These are phyloP conservation scores for Eimeria sp. DNA, from an alignment of 169 alveolate species.

Conservation along the genomic window DNA sequence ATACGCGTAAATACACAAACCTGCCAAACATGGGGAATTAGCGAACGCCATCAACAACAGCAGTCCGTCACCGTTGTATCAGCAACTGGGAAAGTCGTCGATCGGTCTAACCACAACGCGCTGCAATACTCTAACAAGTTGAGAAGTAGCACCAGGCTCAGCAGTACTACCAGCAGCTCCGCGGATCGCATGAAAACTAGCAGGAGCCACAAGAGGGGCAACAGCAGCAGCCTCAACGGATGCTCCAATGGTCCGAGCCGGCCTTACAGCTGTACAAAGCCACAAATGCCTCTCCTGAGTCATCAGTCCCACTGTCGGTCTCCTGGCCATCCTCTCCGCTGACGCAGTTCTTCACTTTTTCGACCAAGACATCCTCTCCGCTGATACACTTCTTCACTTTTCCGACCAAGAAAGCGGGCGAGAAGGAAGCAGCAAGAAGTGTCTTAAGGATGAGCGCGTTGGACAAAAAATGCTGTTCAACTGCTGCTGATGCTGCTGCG, in stretches of 20 bases:
- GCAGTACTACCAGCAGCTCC: no score
- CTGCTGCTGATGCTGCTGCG: conserved; percentile 37
- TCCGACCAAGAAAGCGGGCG: conserved; percentile 72
- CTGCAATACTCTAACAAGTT: no score
- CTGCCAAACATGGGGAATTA: no score
- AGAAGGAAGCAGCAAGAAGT: conserved; percentile 74
- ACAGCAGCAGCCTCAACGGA: not conserved
- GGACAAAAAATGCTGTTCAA: conserved; percentile 45
- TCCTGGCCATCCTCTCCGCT: not conserved
- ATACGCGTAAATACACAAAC: no score
- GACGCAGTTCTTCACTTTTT: not conserved
- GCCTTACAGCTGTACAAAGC: conserved; percentile 40
- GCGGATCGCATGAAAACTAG: no score
- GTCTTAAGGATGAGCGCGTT: conserved; percentile 43
- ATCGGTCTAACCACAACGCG: no score
- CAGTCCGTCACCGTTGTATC: no score
- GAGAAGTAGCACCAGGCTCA: no score
- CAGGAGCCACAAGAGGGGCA: not conserved
- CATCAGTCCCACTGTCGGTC: not conserved
- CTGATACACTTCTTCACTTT: not conserved
- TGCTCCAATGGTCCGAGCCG: not conserved
- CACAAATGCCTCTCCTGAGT: not conserved
- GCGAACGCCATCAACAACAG: no score
- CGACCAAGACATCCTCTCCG: conserved; percentile 33
- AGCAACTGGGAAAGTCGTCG: no score